These are phyloP conservation scores for Heliocybe sulcata DNA, from an alignment of 1,284 basidiomycete genomes.

Conservation along the genomic window DNA sequence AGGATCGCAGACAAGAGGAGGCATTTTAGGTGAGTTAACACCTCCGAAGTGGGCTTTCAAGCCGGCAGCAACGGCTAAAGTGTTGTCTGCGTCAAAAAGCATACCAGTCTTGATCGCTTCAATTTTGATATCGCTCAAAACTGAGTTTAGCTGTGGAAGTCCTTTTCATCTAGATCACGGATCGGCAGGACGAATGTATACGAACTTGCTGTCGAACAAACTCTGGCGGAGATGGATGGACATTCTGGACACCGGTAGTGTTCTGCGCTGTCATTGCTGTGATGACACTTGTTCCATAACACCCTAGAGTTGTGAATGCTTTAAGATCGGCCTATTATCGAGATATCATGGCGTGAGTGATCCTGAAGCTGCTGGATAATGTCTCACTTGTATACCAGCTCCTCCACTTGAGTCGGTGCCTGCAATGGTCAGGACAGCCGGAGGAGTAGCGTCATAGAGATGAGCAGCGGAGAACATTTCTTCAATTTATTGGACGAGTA, in stretches of 20 bases:
- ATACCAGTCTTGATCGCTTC: conserved; percentile 89
- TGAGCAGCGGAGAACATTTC: background rate
- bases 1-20: conserved; percentile 76
- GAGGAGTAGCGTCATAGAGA: conserved; percentile 6
- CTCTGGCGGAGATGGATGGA: conserved; percentile 56
- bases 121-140: conserved; percentile 73
- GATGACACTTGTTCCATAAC: conserved; percentile 83
- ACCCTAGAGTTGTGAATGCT: conserved; percentile 73
- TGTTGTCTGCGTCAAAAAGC: conserved; percentile 54
- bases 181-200: background rate
- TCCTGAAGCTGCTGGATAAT: background rate
- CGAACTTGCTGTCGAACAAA: conserved; percentile 68
- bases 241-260: conserved; percentile 75
- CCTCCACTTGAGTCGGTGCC: conserved; percentile 87
- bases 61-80: conserved; percentile 34
- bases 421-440: conserved; percentile 64
- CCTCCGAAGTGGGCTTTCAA: conserved; percentile 32
- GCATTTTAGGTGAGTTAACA: conserved; percentile 18
- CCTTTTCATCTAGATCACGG: conserved; percentile 4
- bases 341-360: background rate
- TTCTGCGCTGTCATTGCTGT: conserved; percentile 93
- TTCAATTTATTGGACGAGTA: background rate
- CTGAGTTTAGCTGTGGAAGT: conserved; percentile 50
- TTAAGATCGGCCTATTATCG: conserved; percentile 73
- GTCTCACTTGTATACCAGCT: conserved; percentile 79